A percentile compares a stretch with the other conserved stretches of the same genome.
Evolutionary conservation across 1,284 basidiomycete species (phyloP).

Genomic region (Lignosus rhinocerotis): DNA sequence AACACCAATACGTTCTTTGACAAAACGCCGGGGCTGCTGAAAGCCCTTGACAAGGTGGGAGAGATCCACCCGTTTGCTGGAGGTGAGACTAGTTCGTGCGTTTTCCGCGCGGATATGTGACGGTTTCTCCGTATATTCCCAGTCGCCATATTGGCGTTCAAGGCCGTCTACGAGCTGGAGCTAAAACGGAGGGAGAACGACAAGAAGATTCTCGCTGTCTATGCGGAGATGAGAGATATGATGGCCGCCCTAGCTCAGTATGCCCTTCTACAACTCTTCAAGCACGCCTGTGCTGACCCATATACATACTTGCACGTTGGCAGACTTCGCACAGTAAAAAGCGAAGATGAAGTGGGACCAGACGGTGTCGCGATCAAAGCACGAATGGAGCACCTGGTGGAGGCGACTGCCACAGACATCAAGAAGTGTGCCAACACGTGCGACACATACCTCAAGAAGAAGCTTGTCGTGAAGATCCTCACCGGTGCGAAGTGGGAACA

Average conservation of each 20-base stretch:
- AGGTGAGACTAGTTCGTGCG: not conserved
- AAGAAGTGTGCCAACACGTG: conserved; percentile 34
- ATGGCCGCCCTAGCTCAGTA: conserved; percentile 29
- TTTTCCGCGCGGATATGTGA: not conserved
- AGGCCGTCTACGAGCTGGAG: conserved; percentile 42
- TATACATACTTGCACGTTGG: not conserved
- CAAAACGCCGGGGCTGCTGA: conserved; percentile 20
- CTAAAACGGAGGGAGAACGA: conserved; percentile 33
- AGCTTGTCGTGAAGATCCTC: conserved; percentile 38
- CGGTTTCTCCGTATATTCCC: not conserved
- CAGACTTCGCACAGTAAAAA: conserved; percentile 6
- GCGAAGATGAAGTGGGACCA: conserved; percentile 16
- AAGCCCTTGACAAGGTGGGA: conserved; percentile 27
- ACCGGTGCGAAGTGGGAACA: conserved; percentile 39
- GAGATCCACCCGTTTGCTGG: conserved; percentile 31
- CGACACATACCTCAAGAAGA: conserved; percentile 35
- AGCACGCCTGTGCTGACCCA: conserved; percentile 14
- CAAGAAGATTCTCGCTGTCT: conserved; percentile 38
- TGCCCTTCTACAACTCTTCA: conserved; percentile 18
- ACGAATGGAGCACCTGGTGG: conserved; percentile 24
- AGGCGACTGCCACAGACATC: conserved; percentile 31
- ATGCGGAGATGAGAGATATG: conserved; percentile 22
- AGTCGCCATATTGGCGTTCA: conserved; percentile 47
- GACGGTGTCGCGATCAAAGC: conserved; percentile 28
- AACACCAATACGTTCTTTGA: conserved; percentile 10